Evolutionary conservation across 164 flowering plant genomes (phyloP), one percentile per base, ranked within the genome.

Genomic region (Nymphaea thermarum): DNA sequence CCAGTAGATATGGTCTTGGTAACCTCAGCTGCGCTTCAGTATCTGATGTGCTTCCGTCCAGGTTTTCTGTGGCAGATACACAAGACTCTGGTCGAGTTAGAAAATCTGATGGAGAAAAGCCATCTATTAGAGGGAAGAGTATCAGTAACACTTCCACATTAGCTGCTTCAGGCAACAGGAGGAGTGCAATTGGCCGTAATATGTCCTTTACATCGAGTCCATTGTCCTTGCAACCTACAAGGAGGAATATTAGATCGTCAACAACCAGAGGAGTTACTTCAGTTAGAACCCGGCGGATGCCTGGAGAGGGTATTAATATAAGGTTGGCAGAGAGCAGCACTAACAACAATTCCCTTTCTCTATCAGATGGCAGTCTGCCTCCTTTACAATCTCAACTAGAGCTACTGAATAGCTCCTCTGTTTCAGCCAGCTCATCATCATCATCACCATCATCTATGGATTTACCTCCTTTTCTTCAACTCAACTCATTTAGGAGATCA

Each of bases 21-120:
- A 83, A 80, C 72, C 76, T 86, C 62, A 76, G 79, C 71, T 86
- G 89, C 68, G 73, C 80, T 62, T 80, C 87, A 11, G 68, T 74
- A 66, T 77, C 96, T 67, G 92, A 85, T 78, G 80, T 81, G 63
- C 70, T 81, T 62, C 77, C 82, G 17, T 67, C 84, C 15, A 78
- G 81, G 62, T 74, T 74, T 78, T 79, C 91, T 4, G 70, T 83
- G 42, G 73, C 86, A 65, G 83, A 84, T 64, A 10, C 14, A 5
- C 12, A 4, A 51, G 57, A 51, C 8, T 73, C 84, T 63, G 74
- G 64, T 65, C 70, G 73, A 10, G 71, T 43, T 71, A 79, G 72
- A 74, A 74, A 73, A 76, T 71, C 77, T 25, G 79, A 71, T 57
- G 53, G 61, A 18, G 60, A 74, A 6, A 80, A 79, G 75, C 81